Percentiles rank a stretch among this genome's conserved stretches.
Conservation (phyloP, 305 asterid genomes). For the Fraxinus velutina region DNA sequence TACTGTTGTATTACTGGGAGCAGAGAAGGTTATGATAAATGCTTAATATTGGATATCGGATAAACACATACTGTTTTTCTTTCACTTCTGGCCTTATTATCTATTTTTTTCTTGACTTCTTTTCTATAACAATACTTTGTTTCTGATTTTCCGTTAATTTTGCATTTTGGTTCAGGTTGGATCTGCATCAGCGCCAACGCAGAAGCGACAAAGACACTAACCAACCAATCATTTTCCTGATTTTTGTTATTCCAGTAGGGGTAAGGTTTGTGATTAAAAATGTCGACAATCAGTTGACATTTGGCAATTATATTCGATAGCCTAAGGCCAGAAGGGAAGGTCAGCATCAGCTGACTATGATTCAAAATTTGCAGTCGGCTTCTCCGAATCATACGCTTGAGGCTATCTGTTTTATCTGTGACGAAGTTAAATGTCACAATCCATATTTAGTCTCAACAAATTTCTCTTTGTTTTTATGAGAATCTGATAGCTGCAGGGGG, state of each 20-base stretch:
- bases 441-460: background rate
- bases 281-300: background rate
- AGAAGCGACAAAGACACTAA: constrained; percentile 33
- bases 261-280: background rate
- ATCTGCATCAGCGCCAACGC: constrained; percentile 29
- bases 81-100: background rate
- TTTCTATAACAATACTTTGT: background rate
- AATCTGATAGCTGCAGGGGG: background rate
- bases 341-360: background rate
- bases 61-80: background rate
- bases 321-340: background rate
- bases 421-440: background rate
- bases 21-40: background rate
- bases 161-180: constrained; percentile 27
- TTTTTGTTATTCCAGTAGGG: background rate
- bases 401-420: background rate
- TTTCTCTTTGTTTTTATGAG: background rate
- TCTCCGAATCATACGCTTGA: background rate
- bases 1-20: background rate
- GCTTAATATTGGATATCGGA: background rate
- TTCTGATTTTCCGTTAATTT: background rate
- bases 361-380: background rate
- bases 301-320: background rate
- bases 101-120: background rate
- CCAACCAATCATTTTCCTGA: background rate